Percentiles rank a stretch among this genome's conserved stretches.
Conservation (phyloP, 768 basidiomycete genomes). For the Lepiota venenata region DNA sequence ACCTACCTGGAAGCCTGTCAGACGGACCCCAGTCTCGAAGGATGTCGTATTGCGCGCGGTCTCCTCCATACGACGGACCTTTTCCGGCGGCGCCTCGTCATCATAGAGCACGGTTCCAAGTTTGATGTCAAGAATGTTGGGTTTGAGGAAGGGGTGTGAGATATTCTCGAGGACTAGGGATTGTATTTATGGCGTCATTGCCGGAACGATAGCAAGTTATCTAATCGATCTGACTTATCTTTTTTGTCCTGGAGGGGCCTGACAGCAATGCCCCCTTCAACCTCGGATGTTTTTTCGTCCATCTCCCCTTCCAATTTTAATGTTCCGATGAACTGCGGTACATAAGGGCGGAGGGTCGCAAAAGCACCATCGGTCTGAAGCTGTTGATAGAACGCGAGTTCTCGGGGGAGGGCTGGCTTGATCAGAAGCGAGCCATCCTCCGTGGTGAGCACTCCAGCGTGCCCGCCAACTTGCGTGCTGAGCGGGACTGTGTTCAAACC, state of each 20-base stretch:
- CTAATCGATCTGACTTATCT: constrained; percentile 35
- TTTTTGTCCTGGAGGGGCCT: constrained; percentile 32
- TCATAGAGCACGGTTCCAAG: constrained; percentile 90
- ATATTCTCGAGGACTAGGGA: constrained; percentile 87
- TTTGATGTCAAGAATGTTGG: constrained; percentile 90
- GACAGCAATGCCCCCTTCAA: constrained; percentile 18
- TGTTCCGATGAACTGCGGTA: constrained; percentile 79
- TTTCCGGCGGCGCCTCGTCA: constrained; percentile 60
- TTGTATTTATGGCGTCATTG: constrained; percentile 34
- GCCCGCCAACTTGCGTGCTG: constrained; percentile 75
- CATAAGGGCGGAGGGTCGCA: constrained; percentile 49
- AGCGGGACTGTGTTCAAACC: constrained; percentile 23
- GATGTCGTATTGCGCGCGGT: constrained; percentile 71
- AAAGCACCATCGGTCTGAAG: constrained; percentile 39
- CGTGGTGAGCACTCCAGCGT: constrained; percentile 65
- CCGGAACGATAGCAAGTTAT: constrained; percentile 1
- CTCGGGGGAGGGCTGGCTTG: constrained; percentile 65
- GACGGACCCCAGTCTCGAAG: constrained; percentile 66
- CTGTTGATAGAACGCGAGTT: constrained; percentile 69
- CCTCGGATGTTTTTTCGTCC: constrained; percentile 24
- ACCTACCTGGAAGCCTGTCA: constrained; percentile 90
- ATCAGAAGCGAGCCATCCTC: constrained; percentile 78
- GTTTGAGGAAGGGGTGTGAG: constrained; percentile 65
- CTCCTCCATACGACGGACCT: constrained; percentile 73
- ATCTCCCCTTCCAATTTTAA: constrained; percentile 68